Percentiles rank a stretch among this genome's conserved stretches.
phyloP scores from a whole-genome alignment of 2,329 filamentous ascomycete species.

The Talaromyces sp. region DNA sequence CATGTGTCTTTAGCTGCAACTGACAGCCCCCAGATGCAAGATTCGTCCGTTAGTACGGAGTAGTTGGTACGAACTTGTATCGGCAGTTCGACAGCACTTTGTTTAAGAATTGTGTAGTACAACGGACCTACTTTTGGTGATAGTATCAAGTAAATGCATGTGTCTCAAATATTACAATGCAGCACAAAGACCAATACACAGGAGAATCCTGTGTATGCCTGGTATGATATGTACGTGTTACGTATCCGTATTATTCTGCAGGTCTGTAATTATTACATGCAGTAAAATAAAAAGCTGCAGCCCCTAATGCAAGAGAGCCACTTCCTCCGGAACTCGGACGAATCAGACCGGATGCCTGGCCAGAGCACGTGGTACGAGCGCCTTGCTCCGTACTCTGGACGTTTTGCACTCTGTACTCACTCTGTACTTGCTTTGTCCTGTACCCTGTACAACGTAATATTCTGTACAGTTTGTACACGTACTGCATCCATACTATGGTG shows the following conservation, averaged over 20 bases:
- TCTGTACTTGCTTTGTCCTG: background rate
- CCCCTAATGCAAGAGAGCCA: background rate
- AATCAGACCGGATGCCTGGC: background rate
- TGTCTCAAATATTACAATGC: background rate
- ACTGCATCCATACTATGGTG: too few relatives aligned
- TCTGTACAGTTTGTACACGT: too few relatives aligned
- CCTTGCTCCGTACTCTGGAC: background rate
- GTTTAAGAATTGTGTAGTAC: background rate
- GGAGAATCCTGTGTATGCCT: background rate
- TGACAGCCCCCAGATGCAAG: background rate
- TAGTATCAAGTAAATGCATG: background rate
- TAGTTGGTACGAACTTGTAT: background rate
- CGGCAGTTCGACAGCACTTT: background rate
- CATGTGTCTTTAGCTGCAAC: background rate
- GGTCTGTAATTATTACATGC: background rate
- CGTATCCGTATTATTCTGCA: background rate
- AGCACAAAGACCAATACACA: background rate
- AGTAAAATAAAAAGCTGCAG: background rate
- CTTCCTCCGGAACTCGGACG: background rate
- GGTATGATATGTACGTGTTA: background rate
- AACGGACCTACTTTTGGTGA: background rate
- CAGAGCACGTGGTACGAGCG: background rate
- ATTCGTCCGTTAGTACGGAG: background rate
- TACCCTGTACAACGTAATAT: background rate
- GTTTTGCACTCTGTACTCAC: background rate